Conservation (phyloP, 805 yeast genomes). For the Scheffersomyces spartinae region DNA sequence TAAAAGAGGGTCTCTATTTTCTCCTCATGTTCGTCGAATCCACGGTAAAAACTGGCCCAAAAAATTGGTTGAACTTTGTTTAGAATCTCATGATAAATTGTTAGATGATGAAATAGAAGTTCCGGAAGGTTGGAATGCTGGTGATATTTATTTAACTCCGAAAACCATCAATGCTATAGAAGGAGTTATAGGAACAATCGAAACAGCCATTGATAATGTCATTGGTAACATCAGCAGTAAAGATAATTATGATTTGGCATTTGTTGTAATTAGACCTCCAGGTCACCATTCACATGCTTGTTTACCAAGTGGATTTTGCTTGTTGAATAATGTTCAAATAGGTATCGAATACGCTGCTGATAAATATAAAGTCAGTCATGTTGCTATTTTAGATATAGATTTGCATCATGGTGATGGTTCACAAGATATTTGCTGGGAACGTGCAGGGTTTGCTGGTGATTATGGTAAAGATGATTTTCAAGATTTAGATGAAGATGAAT, state of each 20-base stretch:
- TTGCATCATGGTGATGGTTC: slow-evolving; percentile 86
- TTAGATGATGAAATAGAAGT: slow-evolving; percentile 51
- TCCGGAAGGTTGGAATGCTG: slow-evolving; percentile 73
- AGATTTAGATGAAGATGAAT: slow-evolving; percentile 18
- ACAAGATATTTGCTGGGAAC: slow-evolving; percentile 76
- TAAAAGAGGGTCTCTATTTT: slow-evolving; percentile 34
- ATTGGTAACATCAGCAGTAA: slow-evolving; percentile 28
- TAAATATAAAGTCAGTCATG: slow-evolving; percentile 59
- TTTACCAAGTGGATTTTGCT: slow-evolving; percentile 77
- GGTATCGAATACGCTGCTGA: slow-evolving; percentile 67
- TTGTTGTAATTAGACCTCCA: slow-evolving; percentile 68
- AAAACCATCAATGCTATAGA: slow-evolving; percentile 59
- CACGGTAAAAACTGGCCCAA: slow-evolving; percentile 73
- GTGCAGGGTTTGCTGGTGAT: slow-evolving; percentile 47
- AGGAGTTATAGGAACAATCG: slow-evolving; percentile 70
- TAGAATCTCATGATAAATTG: slow-evolving; percentile 44
- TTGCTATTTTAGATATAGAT: slow-evolving; percentile 73
- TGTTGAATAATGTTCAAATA: slow-evolving; percentile 71
- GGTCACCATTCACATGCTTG: slow-evolving; percentile 83
- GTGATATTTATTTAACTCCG: slow-evolving; percentile 66
- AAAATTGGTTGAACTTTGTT: slow-evolving; percentile 44
- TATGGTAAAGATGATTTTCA: slow-evolving; percentile 37
- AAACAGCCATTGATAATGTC: slow-evolving; percentile 52
- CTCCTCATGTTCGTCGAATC: slow-evolving; percentile 53
- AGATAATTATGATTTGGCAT: slow-evolving; percentile 33